Evolutionary conservation across 208 protist species (phyloP).

Genomic region (Jaenimonas drosophilae): DNA sequence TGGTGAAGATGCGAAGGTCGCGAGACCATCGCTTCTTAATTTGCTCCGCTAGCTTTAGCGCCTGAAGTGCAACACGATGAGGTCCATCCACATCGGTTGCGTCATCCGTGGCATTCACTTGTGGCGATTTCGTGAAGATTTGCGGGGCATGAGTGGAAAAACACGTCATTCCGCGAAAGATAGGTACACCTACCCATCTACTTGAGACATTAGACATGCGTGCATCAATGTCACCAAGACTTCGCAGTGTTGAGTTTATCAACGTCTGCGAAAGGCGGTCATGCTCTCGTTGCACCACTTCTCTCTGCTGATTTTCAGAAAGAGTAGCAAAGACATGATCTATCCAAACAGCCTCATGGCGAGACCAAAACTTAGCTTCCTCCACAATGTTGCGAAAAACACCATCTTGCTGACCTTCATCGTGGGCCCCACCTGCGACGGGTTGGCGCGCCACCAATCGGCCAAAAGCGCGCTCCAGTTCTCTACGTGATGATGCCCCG

Average conservation of each 20-base stretch:
- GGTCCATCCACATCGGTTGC: not conserved
- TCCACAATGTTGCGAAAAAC: slow-evolving; percentile 14
- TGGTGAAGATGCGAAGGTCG: slow-evolving; percentile 7
- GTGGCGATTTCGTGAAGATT: not conserved
- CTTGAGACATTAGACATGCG: not conserved
- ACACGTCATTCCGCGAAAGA: not conserved
- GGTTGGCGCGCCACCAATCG: too few species aligned
- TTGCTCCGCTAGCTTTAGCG: not conserved
- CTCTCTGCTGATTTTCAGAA: not conserved
- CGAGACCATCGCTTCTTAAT: slow-evolving; percentile 10
- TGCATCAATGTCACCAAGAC: not conserved
- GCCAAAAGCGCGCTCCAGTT: too few species aligned
- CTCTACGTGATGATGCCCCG: too few species aligned
- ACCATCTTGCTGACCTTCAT: not conserved
- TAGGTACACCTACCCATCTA: not conserved
- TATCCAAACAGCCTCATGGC: slow-evolving; percentile 18
- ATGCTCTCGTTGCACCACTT: too few species aligned
- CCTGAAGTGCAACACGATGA: slow-evolving; percentile 1
- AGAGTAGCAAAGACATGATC: slow-evolving; percentile 10
- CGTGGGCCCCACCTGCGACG: too few species aligned
- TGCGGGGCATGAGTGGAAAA: not conserved
- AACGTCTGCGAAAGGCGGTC: too few species aligned
- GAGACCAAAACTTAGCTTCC: slow-evolving; percentile 16
- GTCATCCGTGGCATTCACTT: not conserved
- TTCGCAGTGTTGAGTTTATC: not conserved